A percentile compares a stretch with the other conserved stretches of the same genome.
phyloP scores from a whole-genome alignment of 441 rosid species.

The Erysimum pusillum region DNA sequence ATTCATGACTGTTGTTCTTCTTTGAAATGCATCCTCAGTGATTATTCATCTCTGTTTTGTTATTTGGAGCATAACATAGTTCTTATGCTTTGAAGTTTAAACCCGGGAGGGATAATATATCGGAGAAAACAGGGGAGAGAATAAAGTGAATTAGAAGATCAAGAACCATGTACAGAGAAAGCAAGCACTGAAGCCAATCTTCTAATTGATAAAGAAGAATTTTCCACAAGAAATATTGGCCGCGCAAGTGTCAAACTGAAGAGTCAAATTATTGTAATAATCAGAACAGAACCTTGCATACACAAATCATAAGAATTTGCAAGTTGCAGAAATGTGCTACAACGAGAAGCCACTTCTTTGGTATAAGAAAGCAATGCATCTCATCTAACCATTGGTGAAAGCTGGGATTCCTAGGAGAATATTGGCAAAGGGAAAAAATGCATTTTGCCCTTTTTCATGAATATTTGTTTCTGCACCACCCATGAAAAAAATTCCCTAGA shows the following conservation, averaged over 20 bases:
- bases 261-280: no score
- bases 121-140: not conserved
- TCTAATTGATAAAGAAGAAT: not conserved
- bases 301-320: not conserved
- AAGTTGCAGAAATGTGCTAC: not conserved
- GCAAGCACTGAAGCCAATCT: not conserved
- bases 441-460: no score
- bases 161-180: constrained; percentile 7
- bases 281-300: not conserved
- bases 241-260: not conserved
- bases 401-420: no score
- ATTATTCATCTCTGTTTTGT: no score
- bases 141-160: constrained; percentile 4
- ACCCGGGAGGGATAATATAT: no score
- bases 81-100: no score
- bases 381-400: not conserved
- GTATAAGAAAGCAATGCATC: not conserved
- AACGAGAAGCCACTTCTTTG: not conserved
- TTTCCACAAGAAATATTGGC: not conserved
- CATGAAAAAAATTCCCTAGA: not conserved
- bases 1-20: no score
- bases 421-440: no score
- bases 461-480: not conserved
- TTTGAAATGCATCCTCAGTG: no score
- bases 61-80: no score